Base-by-base conservation (phyloP, 768 basidiomycete species). In the Calvatia gigantea region DNA sequence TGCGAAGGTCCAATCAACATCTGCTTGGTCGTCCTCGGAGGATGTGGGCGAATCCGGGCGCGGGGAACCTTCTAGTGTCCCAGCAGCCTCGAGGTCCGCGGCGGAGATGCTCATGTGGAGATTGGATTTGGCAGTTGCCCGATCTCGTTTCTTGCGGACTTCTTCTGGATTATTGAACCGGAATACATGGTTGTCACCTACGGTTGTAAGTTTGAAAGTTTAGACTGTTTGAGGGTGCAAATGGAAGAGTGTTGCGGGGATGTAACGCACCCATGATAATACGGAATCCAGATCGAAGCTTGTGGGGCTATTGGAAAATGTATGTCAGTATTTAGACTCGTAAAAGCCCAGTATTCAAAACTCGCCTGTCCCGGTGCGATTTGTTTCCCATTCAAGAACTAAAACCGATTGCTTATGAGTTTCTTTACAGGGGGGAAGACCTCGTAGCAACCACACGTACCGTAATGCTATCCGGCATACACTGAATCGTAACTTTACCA, bases 1-100 rank as follows among this genome's bases (percentile, higher is more conserved):
- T 5, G 97, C 97, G 69, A 86, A 98, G n/a, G 85, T 90, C 97
- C 97, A 99, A 68, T 99, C 97, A 41, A 94, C 89, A 60, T 92
- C 89, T 25, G 82, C 77, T 51, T 68, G 61, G 52, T 82, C 86
- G 21, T 82, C 81, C 2, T 81, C 81, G 1, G 87, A 88, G 11
- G 85, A 85, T 1, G 80, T 74, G 2, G 89, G 87, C 5, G 91
- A 91, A 41, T 86, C 86, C 2, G 93, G 91, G n/a, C 90, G 84
- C 7, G 88, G 84, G 11, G 79, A 80, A 19, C 80, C 76, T 28
- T 55, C 54, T 31, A 44, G 45, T 53, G 73, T 75, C 14, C 73
- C 80, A 4, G 60, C 69, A 3, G 70, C 76, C 47, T 86, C 87
- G 5, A 90, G 64, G 57, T 93, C 91, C 6, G 73, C 76, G 38